These are phyloP conservation scores for Austroboletus novae-zelandiae DNA, from an alignment of 1,284 basidiomycete genomes.

Conservation along the genomic window DNA sequence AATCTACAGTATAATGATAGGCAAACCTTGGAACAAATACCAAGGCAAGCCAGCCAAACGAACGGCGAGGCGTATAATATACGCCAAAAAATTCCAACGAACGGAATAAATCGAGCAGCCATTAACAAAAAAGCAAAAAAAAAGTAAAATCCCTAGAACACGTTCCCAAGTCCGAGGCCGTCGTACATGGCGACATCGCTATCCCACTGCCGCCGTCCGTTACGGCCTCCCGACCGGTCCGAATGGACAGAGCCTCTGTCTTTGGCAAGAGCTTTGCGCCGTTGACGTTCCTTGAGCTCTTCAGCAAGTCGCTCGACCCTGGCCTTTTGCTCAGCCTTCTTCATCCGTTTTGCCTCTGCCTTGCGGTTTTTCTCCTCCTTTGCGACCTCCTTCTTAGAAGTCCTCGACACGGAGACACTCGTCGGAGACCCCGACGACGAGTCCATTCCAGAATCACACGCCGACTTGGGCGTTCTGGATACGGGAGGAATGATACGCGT, in stretches of 20 bases:
- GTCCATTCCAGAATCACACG: slow-evolving; percentile 6
- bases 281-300: slow-evolving; percentile 38
- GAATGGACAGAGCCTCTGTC: slow-evolving; percentile 34
- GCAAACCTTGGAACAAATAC: slow-evolving; percentile 11
- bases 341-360: slow-evolving; percentile 44
- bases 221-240: slow-evolving; percentile 18
- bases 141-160: slow-evolving; percentile 15
- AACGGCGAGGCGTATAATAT: slow-evolving; percentile 6
- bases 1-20: slow-evolving; percentile 32
- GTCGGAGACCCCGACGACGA: slow-evolving; percentile 18
- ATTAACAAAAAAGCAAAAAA: not conserved
- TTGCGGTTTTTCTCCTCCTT: slow-evolving; percentile 38
- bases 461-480: slow-evolving; percentile 14
- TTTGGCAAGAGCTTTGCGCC: slow-evolving; percentile 26
- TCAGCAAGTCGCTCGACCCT: slow-evolving; percentile 42
- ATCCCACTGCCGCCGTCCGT: slow-evolving; percentile 15
- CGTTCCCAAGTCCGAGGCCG: slow-evolving; percentile 22
- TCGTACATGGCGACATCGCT: slow-evolving; percentile 35
- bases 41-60: slow-evolving; percentile 11
- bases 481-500: slow-evolving; percentile 28
- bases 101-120: slow-evolving; percentile 14
- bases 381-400: slow-evolving; percentile 17
- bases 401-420: slow-evolving; percentile 9
- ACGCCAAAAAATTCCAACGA: slow-evolving; percentile 10
- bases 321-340: slow-evolving; percentile 44